These are phyloP conservation scores for Phylloporus sp. DNA, from an alignment of 768 basidiomycete genomes.

Conservation along the genomic window DNA sequence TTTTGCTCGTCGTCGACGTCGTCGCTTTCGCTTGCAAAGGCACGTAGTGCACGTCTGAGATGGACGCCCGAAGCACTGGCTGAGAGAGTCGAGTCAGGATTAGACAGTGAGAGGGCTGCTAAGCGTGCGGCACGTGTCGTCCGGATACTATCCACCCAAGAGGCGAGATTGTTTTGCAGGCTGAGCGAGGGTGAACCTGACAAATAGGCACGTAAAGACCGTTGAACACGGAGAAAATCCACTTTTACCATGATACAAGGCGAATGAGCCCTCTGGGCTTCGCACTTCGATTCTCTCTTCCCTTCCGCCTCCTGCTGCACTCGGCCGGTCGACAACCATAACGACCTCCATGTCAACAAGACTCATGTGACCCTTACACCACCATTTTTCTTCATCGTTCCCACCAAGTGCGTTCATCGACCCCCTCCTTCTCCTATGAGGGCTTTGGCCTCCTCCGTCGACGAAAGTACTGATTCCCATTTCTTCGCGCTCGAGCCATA, in stretches of 20 bases:
- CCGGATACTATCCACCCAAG: conserved; percentile 67
- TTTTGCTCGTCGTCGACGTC: conserved; percentile 36
- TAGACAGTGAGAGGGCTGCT: conserved; percentile 62
- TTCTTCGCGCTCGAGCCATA: conserved; percentile 68
- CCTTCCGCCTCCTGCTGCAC: conserved; percentile 21
- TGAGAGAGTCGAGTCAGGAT: conserved; percentile 79
- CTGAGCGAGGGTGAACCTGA: conserved; percentile 3
- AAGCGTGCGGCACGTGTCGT: conserved; percentile 68
- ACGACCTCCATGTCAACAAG: conserved; percentile 78
- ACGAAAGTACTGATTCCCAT: conserved; percentile 20
- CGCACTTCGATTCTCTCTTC: conserved; percentile 68
- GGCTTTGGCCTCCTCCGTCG: conserved; percentile 17
- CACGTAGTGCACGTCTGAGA: conserved; percentile 67
- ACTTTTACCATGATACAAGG: conserved; percentile 60
- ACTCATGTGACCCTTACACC: conserved; percentile 63
- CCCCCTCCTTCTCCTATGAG: conserved; percentile 11
- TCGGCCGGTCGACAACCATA: conserved; percentile 36
- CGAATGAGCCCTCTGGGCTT: conserved; percentile 76
- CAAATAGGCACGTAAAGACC: not conserved
- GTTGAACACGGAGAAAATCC: not conserved
- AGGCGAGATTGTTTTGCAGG: conserved; percentile 35
- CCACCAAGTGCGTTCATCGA: conserved; percentile 24
- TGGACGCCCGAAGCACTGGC: conserved; percentile 75
- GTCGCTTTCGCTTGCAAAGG: conserved; percentile 50
- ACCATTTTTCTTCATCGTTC: conserved; percentile 64